These are phyloP conservation scores for Rhizopus stolonifer DNA, from an alignment of 371 early-diverging fungal species.

Conservation along the genomic window DNA sequence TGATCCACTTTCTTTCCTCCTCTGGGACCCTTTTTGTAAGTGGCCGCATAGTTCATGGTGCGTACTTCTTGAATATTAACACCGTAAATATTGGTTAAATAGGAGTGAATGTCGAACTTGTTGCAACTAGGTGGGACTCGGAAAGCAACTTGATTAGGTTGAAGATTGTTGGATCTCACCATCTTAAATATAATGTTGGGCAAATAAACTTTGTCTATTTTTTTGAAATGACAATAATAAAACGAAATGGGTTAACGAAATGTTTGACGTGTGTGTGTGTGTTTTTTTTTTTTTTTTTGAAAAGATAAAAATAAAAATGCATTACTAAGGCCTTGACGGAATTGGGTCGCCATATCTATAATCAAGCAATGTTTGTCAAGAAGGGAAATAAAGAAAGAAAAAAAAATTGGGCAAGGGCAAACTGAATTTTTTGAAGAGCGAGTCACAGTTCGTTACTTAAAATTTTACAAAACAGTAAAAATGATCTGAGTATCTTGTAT, in stretches of 20 bases:
- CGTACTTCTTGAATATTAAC: slow-evolving; percentile 85
- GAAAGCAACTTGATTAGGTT: slow-evolving; percentile 92
- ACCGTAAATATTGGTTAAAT: slow-evolving; percentile 84
- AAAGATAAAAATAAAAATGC: neutral
- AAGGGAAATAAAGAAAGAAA: neutral
- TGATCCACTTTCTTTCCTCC: slow-evolving; percentile 44
- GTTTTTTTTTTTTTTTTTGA: no score
- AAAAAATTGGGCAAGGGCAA: neutral
- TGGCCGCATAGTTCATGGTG: slow-evolving; percentile 79
- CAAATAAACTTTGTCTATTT: slow-evolving; percentile 75
- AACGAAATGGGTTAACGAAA: no score
- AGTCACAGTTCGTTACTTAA: neutral
- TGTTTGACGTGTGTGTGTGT: no score
- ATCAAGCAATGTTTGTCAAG: neutral
- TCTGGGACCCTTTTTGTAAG: slow-evolving; percentile 52
- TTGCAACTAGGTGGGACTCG: slow-evolving; percentile 88
- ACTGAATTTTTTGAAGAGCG: slow-evolving; percentile 2
- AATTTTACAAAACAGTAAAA: no score
- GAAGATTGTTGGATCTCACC: slow-evolving; percentile 78
- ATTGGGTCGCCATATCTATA: slow-evolving; percentile 30
- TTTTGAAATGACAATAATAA: neutral
- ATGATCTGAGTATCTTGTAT: no score
- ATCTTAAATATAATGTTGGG: slow-evolving; percentile 89
- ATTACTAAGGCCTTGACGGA: slow-evolving; percentile 50
- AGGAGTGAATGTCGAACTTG: slow-evolving; percentile 92